Evolutionary conservation across 257 asterid species (phyloP).

Genomic region (Perilla frutescens): DNA sequence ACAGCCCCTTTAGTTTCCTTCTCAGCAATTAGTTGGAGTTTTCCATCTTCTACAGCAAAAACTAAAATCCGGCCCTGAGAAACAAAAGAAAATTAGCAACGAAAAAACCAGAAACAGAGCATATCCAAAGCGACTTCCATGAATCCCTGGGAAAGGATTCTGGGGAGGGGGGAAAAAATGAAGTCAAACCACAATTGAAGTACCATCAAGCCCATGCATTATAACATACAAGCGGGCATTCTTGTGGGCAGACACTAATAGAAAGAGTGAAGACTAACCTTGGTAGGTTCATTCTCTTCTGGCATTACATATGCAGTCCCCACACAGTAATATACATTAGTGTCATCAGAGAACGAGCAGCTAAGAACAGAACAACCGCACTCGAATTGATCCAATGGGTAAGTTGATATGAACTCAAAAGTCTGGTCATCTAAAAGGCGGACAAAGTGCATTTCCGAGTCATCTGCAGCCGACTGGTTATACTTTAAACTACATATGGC

Average conservation of each 20-base stretch:
- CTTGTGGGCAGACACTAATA: constrained; percentile 8
- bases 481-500: constrained; percentile 82
- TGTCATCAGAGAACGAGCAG: constrained; percentile 96
- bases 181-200: constrained; percentile 4
- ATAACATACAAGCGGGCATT: constrained; percentile 12
- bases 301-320: constrained; percentile 98
- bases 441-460: constrained; percentile 77
- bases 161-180: not conserved
- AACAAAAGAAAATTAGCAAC: constrained; percentile 9
- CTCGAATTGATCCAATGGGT: constrained; percentile 87
- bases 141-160: not conserved
- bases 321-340: constrained; percentile 82
- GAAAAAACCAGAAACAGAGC: constrained; percentile 10
- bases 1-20: constrained; percentile 99
- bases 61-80: constrained; percentile 91
- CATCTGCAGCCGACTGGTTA: constrained; percentile 79
- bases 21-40: constrained; percentile 89
- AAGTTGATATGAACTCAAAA: constrained; percentile 85
- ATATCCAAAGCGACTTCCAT: not conserved
- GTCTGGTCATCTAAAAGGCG: constrained; percentile 96
- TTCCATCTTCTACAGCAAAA: constrained; percentile 95
- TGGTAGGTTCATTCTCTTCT: constrained; percentile 93
- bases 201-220: not conserved
- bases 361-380: constrained; percentile 89
- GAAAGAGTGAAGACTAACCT: constrained; percentile 51